Conservation (phyloP, 2,329 filamentous ascomycete genomes). For the Diplodia intermedia region DNA sequence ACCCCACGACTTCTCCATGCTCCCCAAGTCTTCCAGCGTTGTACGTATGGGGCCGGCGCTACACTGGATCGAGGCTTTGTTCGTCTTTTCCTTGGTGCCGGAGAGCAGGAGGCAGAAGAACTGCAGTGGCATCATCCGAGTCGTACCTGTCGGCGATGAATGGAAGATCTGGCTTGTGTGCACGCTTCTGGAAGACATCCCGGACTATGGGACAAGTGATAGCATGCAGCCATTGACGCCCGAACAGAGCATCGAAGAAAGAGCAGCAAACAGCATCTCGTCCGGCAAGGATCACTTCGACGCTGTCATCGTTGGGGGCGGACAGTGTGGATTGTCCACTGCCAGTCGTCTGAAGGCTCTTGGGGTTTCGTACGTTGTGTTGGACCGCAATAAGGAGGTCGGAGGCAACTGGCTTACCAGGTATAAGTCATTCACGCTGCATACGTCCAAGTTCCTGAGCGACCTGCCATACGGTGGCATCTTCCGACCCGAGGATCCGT, state of each 20-base stretch:
- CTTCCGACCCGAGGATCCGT: slow-evolving; percentile 40
- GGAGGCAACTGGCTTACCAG: slow-evolving; percentile 57
- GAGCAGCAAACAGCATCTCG: slow-evolving; percentile 43
- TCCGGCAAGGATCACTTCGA: slow-evolving; percentile 35
- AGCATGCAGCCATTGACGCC: slow-evolving; percentile 32
- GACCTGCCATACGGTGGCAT: slow-evolving; percentile 49
- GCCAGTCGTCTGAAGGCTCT: slow-evolving; percentile 55
- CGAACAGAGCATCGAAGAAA: slow-evolving; percentile 39
- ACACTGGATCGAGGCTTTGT: slow-evolving; percentile 43
- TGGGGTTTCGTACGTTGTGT: slow-evolving; percentile 52
- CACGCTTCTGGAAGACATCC: slow-evolving; percentile 48
- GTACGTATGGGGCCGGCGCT: slow-evolving; percentile 38
- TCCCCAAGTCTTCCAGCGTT: slow-evolving; percentile 36
- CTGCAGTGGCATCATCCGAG: slow-evolving; percentile 41
- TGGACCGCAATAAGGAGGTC: slow-evolving; percentile 52
- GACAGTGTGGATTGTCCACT: slow-evolving; percentile 54
- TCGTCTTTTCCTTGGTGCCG: slow-evolving; percentile 40
- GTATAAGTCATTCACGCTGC: slow-evolving; percentile 54
- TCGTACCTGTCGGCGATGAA: slow-evolving; percentile 42
- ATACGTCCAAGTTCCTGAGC: slow-evolving; percentile 51
- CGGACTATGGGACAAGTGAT: slow-evolving; percentile 43
- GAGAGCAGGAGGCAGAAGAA: slow-evolving; percentile 36
- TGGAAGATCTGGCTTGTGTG: slow-evolving; percentile 52
- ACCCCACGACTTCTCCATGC: slow-evolving; percentile 41
- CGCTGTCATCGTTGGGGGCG: slow-evolving; percentile 45